A percentile compares a stretch with the other conserved stretches of the same genome.
Conservation (phyloP, 2,329 filamentous ascomycete genomes). For the Nannizzia gypsea region DNA sequence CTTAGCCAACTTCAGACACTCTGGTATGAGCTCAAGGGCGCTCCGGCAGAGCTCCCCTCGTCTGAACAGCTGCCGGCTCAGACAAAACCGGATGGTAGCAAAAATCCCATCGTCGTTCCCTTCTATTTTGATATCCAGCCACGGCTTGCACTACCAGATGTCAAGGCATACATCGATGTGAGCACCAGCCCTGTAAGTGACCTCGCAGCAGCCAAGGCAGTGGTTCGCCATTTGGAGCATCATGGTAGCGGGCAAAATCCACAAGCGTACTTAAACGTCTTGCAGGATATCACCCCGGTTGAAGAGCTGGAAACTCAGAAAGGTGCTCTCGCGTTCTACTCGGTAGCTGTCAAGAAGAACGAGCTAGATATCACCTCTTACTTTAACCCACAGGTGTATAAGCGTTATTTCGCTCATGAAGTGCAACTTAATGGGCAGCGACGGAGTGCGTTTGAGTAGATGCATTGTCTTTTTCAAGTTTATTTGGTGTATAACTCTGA, state of each 20-base stretch:
- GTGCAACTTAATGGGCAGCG: not conserved
- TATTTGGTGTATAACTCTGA: not conserved
- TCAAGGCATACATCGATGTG: not conserved
- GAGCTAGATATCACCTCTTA: not conserved
- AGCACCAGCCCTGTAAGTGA: not conserved
- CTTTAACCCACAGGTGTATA: not conserved
- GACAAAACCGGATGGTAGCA: not conserved
- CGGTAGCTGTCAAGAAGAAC: not conserved
- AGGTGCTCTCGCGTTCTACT: not conserved
- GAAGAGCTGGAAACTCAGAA: not conserved
- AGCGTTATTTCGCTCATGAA: not conserved
- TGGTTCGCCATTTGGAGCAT: not conserved
- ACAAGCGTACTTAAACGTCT: not conserved
- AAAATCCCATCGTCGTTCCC: not conserved
- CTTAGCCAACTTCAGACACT: not conserved
- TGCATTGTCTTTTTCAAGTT: not conserved
- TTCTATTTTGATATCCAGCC: slow-evolving; percentile 2
- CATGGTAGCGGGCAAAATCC: not conserved
- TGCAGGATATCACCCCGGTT: not conserved
- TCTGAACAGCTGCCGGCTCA: not conserved
- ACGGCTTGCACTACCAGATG: not conserved
- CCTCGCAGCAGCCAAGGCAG: not conserved
- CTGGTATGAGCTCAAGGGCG: not conserved
- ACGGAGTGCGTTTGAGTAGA: not conserved
- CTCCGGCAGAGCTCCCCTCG: not conserved